phyloP scores from a whole-genome alignment of 2,329 filamentous ascomycete genomes.

The Apiospora koreana region DNA sequence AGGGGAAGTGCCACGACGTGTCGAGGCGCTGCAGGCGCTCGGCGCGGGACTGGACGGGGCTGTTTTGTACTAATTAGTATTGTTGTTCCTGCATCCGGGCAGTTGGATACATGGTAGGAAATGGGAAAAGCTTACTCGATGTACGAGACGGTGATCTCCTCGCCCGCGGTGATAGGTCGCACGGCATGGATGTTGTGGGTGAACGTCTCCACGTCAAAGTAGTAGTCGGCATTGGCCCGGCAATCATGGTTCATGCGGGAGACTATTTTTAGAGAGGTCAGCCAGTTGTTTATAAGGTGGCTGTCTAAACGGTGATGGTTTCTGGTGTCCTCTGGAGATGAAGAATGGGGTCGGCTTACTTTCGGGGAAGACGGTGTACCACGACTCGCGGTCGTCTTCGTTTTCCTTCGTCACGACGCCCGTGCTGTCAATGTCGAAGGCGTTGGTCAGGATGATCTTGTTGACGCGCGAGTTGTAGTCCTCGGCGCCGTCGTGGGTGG shows the following conservation, averaged over 20 bases:
- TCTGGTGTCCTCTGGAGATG: too few species aligned
- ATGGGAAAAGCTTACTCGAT: conserved; percentile 36
- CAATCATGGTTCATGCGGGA: conserved; percentile 48
- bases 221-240: conserved; percentile 45
- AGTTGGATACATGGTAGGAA: background rate
- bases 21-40: conserved; percentile 33
- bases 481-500: conserved; percentile 32
- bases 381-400: conserved; percentile 24
- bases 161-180: conserved; percentile 40
- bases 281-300: too few species aligned
- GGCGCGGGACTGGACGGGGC: conserved; percentile 32
- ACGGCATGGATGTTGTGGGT: conserved; percentile 41
- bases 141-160: conserved; percentile 46
- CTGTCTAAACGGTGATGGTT: background rate
- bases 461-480: conserved; percentile 32
- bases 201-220: conserved; percentile 39
- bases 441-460: conserved; percentile 39
- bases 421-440: conserved; percentile 38
- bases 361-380: conserved; percentile 41
- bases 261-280: conserved; percentile 22
- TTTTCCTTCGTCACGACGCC: conserved; percentile 26
- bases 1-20: conserved; percentile 41
- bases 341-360: conserved; percentile 24
- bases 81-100: background rate
- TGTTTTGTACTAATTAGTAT: conserved; percentile 13